Evolutionary conservation across 306 rosid genomes (phyloP).

Genomic region (Begonia loranthoides): DNA sequence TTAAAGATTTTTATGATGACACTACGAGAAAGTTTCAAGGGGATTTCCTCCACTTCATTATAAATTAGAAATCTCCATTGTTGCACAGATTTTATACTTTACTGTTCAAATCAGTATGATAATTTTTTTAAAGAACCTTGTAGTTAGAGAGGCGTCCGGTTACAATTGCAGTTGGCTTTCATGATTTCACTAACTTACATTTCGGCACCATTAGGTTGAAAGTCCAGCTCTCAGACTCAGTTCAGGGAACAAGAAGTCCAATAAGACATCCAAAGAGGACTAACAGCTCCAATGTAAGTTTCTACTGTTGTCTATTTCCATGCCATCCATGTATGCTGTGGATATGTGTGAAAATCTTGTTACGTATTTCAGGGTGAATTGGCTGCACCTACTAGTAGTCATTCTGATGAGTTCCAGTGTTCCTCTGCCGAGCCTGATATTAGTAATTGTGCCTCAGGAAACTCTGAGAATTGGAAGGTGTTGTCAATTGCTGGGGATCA

Average conservation of each 20-base stretch:
- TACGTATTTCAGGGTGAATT: slow-evolving; percentile 40
- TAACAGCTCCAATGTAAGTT: slow-evolving; percentile 41
- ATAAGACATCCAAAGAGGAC: slow-evolving; percentile 42
- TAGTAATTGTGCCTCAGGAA: slow-evolving; percentile 34
- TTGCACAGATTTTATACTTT: neutral
- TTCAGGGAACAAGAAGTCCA: slow-evolving; percentile 77
- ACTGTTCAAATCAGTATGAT: neutral
- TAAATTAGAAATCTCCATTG: neutral
- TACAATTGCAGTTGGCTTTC: neutral
- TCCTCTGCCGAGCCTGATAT: slow-evolving; percentile 44
- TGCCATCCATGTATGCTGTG: slow-evolving; percentile 6
- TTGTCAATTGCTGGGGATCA: slow-evolving; percentile 41
- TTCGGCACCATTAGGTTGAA: slow-evolving; percentile 43
- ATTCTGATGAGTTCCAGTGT: slow-evolving; percentile 42
- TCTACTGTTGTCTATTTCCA: neutral
- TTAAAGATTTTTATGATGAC: neutral
- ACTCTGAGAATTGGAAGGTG: slow-evolving; percentile 73
- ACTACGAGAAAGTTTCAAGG: neutral
- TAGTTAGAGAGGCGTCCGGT: neutral
- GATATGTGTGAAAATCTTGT: slow-evolving; percentile 5
- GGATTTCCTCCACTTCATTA: neutral
- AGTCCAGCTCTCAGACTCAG: slow-evolving; percentile 54
- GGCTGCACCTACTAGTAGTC: slow-evolving; percentile 26
- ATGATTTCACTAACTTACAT: neutral
- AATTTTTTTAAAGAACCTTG: neutral